Conservation (phyloP, 768 basidiomycete genomes). For the Lyophyllum atratum region DNA sequence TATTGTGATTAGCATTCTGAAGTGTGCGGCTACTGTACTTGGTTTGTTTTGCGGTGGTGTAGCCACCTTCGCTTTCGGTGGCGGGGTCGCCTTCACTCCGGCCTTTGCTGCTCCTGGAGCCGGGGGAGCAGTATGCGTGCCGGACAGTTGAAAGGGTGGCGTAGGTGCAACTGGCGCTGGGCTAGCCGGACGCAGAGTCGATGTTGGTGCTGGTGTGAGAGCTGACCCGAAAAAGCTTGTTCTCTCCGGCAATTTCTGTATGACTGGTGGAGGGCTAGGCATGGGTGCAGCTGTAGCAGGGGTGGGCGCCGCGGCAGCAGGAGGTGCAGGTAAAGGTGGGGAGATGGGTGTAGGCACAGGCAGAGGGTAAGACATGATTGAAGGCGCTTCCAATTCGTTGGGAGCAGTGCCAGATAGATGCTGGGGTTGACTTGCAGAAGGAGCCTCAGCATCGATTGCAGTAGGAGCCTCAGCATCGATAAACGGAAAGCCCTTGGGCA, state of each 20-base stretch:
- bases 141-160: neutral
- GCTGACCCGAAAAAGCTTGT: neutral
- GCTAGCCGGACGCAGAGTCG: neutral
- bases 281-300: neutral
- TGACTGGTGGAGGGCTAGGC: neutral
- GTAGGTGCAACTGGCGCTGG: neutral
- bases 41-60: neutral
- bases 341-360: neutral
- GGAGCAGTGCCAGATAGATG: too few species aligned
- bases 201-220: neutral
- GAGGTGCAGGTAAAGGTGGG: neutral
- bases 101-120: neutral
- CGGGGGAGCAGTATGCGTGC: neutral
- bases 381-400: too few species aligned
- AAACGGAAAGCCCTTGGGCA: conserved; percentile 19
- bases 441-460: neutral
- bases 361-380: neutral
- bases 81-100: too few species aligned
- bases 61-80: neutral
- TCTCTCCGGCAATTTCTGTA: neutral
- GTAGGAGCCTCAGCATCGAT: conserved; percentile 2
- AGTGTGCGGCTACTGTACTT: conserved; percentile 4
- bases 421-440: too few species aligned
- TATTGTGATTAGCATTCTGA: conserved; percentile 5
- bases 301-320: too few species aligned